Evolutionary conservation across 1,284 basidiomycete genomes (phyloP).

Genomic region (Mycosarcoma mackinlayi): DNA sequence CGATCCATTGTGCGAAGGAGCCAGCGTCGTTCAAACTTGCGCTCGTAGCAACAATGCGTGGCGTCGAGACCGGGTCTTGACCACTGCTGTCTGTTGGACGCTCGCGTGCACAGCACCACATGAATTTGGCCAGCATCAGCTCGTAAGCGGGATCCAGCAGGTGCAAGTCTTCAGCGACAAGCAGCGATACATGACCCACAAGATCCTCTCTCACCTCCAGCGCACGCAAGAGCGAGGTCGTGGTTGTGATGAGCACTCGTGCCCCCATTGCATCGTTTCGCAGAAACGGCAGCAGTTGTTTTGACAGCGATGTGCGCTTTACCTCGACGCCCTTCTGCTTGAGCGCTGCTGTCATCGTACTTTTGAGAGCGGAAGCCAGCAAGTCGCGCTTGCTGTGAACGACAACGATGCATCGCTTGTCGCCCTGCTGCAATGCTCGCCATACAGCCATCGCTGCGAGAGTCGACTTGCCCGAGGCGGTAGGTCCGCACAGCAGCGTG

Average conservation of each 20-base stretch:
- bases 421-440: constrained; percentile 24
- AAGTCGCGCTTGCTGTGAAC: constrained; percentile 23
- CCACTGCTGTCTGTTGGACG: not conserved
- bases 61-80: not conserved
- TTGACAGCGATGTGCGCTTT: constrained; percentile 27
- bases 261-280: constrained; percentile 13
- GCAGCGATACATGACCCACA: constrained; percentile 69
- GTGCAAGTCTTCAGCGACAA: constrained; percentile 88
- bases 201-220: constrained; percentile 44
- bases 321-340: constrained; percentile 37
- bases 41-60: constrained; percentile 81
- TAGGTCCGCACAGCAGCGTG: constrained; percentile 82
- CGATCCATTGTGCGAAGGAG: constrained; percentile 85
- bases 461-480: constrained; percentile 83
- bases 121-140: constrained; percentile 75
- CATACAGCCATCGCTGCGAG: constrained; percentile 70
- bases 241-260: constrained; percentile 68
- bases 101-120: constrained; percentile 22
- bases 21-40: constrained; percentile 82
- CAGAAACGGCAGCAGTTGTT: constrained; percentile 19
- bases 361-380: constrained; percentile 18
- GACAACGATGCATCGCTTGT: constrained; percentile 18
- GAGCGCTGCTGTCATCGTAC: constrained; percentile 16
- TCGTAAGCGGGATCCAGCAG: constrained; percentile 86
- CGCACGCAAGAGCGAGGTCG: constrained; percentile 63